A percentile compares a stretch with the other conserved stretches of the same genome.
These are phyloP conservation scores for Rhynchosporium graminicola DNA, from an alignment of 2,329 filamentous ascomycete species.

Conservation along the genomic window DNA sequence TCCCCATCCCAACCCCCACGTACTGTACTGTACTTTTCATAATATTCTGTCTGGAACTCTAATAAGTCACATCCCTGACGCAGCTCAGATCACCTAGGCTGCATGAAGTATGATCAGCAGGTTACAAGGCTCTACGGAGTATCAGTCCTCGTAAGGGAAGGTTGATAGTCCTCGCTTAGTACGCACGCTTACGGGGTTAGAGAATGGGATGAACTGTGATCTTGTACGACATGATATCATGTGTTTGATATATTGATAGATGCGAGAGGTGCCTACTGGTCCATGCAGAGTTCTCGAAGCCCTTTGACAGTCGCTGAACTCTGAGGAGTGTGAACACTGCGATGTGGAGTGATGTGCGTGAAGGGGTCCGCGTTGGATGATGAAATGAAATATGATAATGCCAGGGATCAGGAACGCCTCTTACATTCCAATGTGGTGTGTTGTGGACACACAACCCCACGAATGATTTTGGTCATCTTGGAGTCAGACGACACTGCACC, in stretches of 20 bases:
- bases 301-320: too few species aligned
- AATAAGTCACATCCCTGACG: slow-evolving; percentile 30
- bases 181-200: background rate
- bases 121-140: background rate
- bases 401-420: too few species aligned
- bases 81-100: slow-evolving; percentile 15
- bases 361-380: too few species aligned
- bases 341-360: too few species aligned
- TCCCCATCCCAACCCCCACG: slow-evolving; percentile 17
- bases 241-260: too few species aligned
- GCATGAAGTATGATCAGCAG: slow-evolving; percentile 29
- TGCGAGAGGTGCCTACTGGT: too few species aligned
- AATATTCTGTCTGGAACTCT: slow-evolving; percentile 16
- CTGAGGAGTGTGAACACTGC: too few species aligned
- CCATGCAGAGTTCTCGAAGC: too few species aligned
- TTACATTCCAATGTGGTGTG: background rate
- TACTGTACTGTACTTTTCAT: background rate
- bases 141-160: slow-evolving; percentile 20
- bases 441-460: slow-evolving; percentile 15
- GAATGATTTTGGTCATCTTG: slow-evolving; percentile 17
- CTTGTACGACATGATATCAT: background rate
- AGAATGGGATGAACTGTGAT: background rate
- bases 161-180: slow-evolving; percentile 18
- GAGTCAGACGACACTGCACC: slow-evolving; percentile 22
- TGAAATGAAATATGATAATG: too few species aligned